Evolutionary conservation across 129 eudicot genomes (phyloP), one percentile per base, ranked within the genome.

Genomic region (Centella asiatica): DNA sequence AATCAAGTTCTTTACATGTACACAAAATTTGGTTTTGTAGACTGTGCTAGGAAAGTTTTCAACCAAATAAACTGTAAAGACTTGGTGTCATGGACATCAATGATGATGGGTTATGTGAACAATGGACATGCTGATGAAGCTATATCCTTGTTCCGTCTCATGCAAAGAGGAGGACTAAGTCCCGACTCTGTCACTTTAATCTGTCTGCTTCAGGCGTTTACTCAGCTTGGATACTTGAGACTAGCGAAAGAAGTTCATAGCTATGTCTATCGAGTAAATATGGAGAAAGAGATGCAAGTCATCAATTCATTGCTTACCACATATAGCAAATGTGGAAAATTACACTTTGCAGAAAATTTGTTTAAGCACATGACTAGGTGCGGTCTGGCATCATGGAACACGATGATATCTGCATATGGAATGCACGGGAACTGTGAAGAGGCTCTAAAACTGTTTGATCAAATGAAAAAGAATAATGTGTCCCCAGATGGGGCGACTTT

Each of bases 361-460:
- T 83, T 83, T 51, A 48, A 34, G 26, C 69, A 54, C 8, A 77
- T 80, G 83, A 40, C 47, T 31, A 67, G 54, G 26, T 62, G 46
- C 44, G 25, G 67, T 68, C 52, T 83, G 70, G 79, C 83, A 37
- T 73, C 90, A 25, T 83, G 90, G 90, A 83, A 83, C 68, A 68
- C 86, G 2, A 83, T 80, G 86, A 83, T 83, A 70, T 57, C 86
- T 60, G 81, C 90, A 59, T 77, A 70, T 3, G 90, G 90, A 57
- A 80, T 80, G 86, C 83, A 80, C 6, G 79, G 86, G 26, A 69
- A 80, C 37, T 76, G 80, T 57, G 9, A 48, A 23, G 67, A 66
- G 44, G 83, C 81, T 20, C 81, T 80, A 27, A 44, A 31, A 40
- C 51, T 83, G 57, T 67, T 83, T 20, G 33, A 62, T 56, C 55